Evolutionary conservation across 148 eudicot genomes (phyloP).

Genomic region (Beta vulgaris): DNA sequence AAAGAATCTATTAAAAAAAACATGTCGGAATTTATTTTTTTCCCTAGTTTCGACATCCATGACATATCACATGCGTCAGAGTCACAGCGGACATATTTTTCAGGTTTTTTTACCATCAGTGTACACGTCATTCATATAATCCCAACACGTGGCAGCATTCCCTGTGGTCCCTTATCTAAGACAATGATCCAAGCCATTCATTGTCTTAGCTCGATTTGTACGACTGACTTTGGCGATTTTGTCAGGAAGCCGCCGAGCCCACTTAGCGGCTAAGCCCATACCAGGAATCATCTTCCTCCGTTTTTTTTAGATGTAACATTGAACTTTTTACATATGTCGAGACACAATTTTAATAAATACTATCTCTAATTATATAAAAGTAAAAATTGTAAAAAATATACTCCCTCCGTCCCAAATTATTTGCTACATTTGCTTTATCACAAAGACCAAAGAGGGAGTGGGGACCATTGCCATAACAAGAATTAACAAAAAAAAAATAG

Average conservation of each 20-base stretch:
- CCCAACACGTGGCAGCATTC: neutral
- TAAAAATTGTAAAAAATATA: too few relatives aligned
- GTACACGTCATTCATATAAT: slow-evolving; percentile 9
- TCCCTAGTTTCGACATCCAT: neutral
- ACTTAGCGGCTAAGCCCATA: neutral
- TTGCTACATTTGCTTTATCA: too few relatives aligned
- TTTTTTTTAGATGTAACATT: too few relatives aligned
- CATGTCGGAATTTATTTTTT: neutral
- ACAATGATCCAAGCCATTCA: neutral
- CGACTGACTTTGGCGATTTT: neutral
- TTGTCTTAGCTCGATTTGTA: neutral
- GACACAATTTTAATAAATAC: too few relatives aligned
- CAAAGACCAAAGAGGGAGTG: too few relatives aligned
- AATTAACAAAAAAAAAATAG: too few relatives aligned
- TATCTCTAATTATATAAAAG: too few relatives aligned
- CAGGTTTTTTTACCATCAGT: neutral
- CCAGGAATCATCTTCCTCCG: too few relatives aligned
- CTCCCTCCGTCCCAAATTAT: too few relatives aligned
- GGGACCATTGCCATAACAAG: too few relatives aligned
- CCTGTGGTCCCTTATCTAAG: neutral
- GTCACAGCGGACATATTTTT: neutral
- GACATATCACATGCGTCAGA: neutral
- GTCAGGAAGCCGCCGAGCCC: slow-evolving; percentile 12
- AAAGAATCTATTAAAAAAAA: neutral
- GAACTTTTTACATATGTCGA: too few relatives aligned